Conservation (phyloP, 106 monocot genomes). For the Apostasia shenzhenica region DNA sequence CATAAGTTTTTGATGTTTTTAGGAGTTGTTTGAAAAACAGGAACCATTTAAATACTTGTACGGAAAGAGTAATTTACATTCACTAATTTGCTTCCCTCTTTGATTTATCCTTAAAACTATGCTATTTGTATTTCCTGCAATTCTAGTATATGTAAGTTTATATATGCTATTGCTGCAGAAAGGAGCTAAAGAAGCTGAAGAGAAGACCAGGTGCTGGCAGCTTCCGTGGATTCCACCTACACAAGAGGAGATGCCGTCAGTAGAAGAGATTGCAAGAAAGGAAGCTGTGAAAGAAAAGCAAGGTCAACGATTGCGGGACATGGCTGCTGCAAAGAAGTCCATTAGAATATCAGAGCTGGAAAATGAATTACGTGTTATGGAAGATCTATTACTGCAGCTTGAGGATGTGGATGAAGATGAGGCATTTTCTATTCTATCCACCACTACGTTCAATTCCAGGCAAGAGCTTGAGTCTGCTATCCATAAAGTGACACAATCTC, state of each 20-base stretch:
- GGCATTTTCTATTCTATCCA: conserved; percentile 37
- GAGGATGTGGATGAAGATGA: conserved; percentile 61
- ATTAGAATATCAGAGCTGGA: conserved; percentile 70
- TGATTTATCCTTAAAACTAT: too few species aligned
- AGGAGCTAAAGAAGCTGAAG: conserved; percentile 69
- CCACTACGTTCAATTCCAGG: conserved; percentile 42
- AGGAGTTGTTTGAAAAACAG: too few species aligned
- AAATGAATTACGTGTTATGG: conserved; percentile 54
- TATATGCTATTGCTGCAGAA: conserved; percentile 35
- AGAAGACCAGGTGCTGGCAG: conserved; percentile 83
- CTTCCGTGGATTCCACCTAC: conserved; percentile 89
- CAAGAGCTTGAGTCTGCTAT: conserved; percentile 78
- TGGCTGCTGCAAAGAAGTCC: conserved; percentile 75
- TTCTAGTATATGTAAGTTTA: not conserved
- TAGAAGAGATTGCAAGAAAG: conserved; percentile 92
- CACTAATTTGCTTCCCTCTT: too few species aligned
- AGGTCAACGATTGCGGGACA: conserved; percentile 84
- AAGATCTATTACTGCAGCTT: conserved; percentile 59
- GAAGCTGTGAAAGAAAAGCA: conserved; percentile 84
- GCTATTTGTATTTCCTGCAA: too few species aligned
- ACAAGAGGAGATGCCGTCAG: conserved; percentile 63
- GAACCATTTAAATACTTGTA: too few species aligned
- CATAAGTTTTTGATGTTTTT: too few species aligned
- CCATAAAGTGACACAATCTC: conserved; percentile 53
- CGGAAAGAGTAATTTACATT: too few species aligned